A percentile compares a stretch with the other conserved stretches of the same genome.
These are phyloP conservation scores for Clarireedia homoeocarpa DNA, from an alignment of 2,329 filamentous ascomycete species.

Conservation along the genomic window DNA sequence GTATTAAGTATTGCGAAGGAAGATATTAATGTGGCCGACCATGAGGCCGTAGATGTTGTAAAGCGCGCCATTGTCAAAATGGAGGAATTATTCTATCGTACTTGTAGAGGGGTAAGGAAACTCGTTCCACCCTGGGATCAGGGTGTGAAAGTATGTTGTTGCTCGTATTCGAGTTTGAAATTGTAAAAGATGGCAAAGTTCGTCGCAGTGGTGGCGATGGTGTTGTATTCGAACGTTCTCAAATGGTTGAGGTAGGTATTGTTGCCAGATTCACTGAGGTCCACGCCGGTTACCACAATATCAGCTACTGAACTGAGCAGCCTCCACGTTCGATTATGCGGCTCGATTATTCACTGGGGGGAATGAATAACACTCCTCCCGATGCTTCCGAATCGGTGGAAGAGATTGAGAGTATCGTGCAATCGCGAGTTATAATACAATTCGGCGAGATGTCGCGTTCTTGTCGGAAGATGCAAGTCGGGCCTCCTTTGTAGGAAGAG, in stretches of 20 bases:
- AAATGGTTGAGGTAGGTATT: not conserved
- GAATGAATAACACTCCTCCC: too few species aligned
- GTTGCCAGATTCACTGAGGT: not conserved
- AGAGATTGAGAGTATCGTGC: too few species aligned
- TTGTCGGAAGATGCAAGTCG: not conserved
- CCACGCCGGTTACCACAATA: not conserved
- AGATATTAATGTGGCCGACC: constrained; percentile 21
- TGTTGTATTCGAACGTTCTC: too few species aligned
- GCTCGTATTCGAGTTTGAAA: not conserved
- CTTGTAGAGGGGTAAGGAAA: not conserved
- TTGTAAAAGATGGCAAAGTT: not conserved
- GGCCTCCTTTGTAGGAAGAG: not conserved
- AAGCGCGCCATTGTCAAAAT: constrained; percentile 26
- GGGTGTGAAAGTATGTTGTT: not conserved
- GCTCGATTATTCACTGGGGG: too few species aligned
- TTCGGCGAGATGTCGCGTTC: too few species aligned
- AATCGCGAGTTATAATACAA: too few species aligned
- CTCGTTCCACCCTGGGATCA: not conserved
- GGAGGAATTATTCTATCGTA: constrained; percentile 15
- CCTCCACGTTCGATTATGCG: too few species aligned
- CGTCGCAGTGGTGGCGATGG: too few species aligned
- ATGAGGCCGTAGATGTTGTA: constrained; percentile 21
- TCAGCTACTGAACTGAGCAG: too few species aligned
- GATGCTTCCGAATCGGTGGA: too few species aligned
- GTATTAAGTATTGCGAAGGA: constrained; percentile 21